Evolutionary conservation across 305 asterid genomes (phyloP), one percentile per base, ranked within the genome.

Genomic region (Ilex paraguariensis): DNA sequence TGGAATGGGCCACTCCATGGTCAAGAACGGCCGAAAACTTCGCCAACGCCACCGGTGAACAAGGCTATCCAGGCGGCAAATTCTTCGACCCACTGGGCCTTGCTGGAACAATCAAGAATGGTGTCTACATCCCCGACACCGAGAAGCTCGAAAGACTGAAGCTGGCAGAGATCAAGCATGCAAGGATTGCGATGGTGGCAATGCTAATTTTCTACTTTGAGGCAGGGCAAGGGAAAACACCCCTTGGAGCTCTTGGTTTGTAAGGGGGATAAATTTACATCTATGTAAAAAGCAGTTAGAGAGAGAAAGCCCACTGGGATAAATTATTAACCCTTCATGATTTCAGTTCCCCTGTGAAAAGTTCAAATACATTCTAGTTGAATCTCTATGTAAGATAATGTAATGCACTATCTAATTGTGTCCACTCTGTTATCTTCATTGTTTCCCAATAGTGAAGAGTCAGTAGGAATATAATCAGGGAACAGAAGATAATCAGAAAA

Each of bases 1-100:
- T 92, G 8, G 97, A 90, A 31, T 92, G 97, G 98, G 97, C 97
- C 10, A 93, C 96, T 0, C 98, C 98, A 7, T 93, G 96, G 98
- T 90, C 98, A 0, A 85, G 68, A 70, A 81, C 95, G 1, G 75
- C 98, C 0, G 97, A 85, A 54, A 92, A 92, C 57, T 92, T 92
- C 8, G 76, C 86, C 46, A 92, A 90, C 31, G 79, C 90, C 28
- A 92, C 97, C 0, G 98, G 98, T 0, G 96, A 92, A 10, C 97
- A 90, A 45, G 98, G 98, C 4, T 92, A 90, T 64, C 97, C 97
- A 0, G 97, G 98, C 0, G 98, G 98, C n/a, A 92, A 90, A 45
- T 92, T 92, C 85, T 92, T 92, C n/a, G 98, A 90, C 39, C 98
- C 98, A 0, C 46, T 92, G 81, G 40, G 77, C 32, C n/a, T 92